phyloP scores from a whole-genome alignment of 2,329 filamentous ascomycete genomes.

The Apiospora kogelbergensis region DNA sequence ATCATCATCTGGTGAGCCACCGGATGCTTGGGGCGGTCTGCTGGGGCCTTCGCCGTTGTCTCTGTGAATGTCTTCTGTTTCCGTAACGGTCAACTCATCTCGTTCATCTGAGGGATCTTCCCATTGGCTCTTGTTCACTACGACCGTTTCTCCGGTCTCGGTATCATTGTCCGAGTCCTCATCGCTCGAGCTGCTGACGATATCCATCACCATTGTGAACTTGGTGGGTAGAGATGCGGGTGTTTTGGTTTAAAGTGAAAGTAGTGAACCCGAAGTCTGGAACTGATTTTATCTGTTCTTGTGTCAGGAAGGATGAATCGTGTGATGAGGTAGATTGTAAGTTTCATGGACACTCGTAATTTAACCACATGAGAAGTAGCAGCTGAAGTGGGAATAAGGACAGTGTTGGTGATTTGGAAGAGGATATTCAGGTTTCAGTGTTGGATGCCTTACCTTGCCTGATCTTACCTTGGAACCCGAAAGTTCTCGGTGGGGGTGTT shows the following conservation, averaged over 20 bases:
- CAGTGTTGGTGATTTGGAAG: background rate
- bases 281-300: background rate
- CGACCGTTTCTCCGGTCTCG: background rate
- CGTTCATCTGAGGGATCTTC: accelerated
- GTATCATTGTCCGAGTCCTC: background rate
- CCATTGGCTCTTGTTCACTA: background rate
- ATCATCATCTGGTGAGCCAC: background rate
- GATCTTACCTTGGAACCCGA: background rate
- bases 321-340: background rate
- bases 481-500: background rate
- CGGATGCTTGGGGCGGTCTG: background rate
- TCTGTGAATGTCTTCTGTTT: background rate
- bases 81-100: background rate
- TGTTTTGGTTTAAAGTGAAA: background rate
- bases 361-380: background rate
- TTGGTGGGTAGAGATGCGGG: too few species aligned
- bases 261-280: background rate
- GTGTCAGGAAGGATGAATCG: background rate
- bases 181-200: background rate
- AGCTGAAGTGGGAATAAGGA: background rate
- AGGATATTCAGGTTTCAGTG: background rate
- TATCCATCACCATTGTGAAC: background rate
- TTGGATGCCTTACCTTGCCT: background rate
- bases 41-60: background rate
- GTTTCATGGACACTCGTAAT: background rate